These are phyloP conservation scores for Lactifluus hygrophoroides DNA, from an alignment of 768 basidiomycete genomes.

Conservation along the genomic window DNA sequence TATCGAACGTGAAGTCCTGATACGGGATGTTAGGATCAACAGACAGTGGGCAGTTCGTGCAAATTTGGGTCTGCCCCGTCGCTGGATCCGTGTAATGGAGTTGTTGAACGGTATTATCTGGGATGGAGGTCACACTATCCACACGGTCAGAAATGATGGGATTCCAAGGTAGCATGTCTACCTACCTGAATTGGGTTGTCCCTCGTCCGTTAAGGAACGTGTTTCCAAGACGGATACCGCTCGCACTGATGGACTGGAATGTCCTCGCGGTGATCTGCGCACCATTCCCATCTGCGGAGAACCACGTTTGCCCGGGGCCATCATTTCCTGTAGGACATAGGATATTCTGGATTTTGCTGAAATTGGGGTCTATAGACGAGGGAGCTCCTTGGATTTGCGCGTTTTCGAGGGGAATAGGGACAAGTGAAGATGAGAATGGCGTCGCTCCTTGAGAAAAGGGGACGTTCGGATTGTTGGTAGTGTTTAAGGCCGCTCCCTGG, in stretches of 20 bases:
- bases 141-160: slow-evolving; percentile 14
- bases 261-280: slow-evolving; percentile 72
- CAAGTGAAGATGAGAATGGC: slow-evolving; percentile 83
- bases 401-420: slow-evolving; percentile 61
- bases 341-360: slow-evolving; percentile 55
- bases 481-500: slow-evolving; percentile 44
- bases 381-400: slow-evolving; percentile 54
- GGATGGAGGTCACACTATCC: slow-evolving; percentile 73
- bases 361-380: slow-evolving; percentile 50
- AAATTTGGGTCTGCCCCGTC: slow-evolving; percentile 68
- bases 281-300: slow-evolving; percentile 59
- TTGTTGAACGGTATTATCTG: slow-evolving; percentile 74
- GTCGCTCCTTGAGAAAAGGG: slow-evolving; percentile 76
- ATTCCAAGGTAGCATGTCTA: slow-evolving; percentile 2
- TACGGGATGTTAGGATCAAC: slow-evolving; percentile 70
- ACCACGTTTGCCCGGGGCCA: slow-evolving; percentile 78
- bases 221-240: slow-evolving; percentile 85
- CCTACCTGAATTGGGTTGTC: slow-evolving; percentile 83
- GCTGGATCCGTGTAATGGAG: slow-evolving; percentile 71
- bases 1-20: slow-evolving; percentile 87
- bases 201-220: slow-evolving; percentile 75
- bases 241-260: slow-evolving; percentile 64
- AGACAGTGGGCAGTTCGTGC: slow-evolving; percentile 74
- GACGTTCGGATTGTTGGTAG: slow-evolving; percentile 77
- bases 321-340: slow-evolving; percentile 84